Percentiles rank a stretch among this genome's conserved stretches.
These are phyloP conservation scores for Dioscorea cayenensis DNA, from an alignment of 116 monocot genomes.

Conservation along the genomic window DNA sequence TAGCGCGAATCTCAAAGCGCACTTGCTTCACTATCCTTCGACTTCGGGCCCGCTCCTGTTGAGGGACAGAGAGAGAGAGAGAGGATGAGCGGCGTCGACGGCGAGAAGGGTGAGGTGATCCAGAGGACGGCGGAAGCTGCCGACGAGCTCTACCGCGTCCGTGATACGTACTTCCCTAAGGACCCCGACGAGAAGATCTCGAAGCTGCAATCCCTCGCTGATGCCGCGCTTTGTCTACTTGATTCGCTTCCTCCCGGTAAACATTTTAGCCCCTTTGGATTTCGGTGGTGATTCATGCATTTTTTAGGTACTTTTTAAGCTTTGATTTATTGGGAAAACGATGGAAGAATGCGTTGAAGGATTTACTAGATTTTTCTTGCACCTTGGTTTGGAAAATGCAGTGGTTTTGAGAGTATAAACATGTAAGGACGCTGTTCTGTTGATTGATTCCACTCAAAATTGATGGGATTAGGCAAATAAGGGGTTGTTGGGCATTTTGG, in stretches of 20 bases:
- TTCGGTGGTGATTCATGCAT: neutral
- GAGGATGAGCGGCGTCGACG: slow-evolving; percentile 13
- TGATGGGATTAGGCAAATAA: too few species aligned
- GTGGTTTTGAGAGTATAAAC: neutral
- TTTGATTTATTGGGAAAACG: neutral
- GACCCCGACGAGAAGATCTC: slow-evolving; percentile 45
- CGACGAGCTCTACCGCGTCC: slow-evolving; percentile 57
- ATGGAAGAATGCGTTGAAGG: too few species aligned
- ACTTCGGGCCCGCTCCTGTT: too few species aligned
- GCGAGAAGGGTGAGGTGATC: slow-evolving; percentile 5
- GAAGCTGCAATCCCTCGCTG: slow-evolving; percentile 46
- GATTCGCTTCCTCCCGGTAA: slow-evolving; percentile 55
- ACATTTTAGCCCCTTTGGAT: neutral
- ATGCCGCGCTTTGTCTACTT: slow-evolving; percentile 50
- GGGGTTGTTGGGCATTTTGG: too few species aligned
- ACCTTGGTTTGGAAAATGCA: neutral
- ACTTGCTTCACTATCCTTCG: too few species aligned
- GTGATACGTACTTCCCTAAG: slow-evolving; percentile 68
- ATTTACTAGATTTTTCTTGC: neutral
- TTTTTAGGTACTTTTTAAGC: too few species aligned
- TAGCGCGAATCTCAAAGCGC: too few species aligned
- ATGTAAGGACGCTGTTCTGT: neutral
- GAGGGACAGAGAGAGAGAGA: neutral
- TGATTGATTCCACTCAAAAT: neutral
- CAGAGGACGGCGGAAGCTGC: slow-evolving; percentile 18